Percentiles rank a stretch among this genome's conserved stretches.
These are phyloP conservation scores for Calycina herbarum DNA, from an alignment of 2,329 filamentous ascomycete genomes.

Conservation along the genomic window DNA sequence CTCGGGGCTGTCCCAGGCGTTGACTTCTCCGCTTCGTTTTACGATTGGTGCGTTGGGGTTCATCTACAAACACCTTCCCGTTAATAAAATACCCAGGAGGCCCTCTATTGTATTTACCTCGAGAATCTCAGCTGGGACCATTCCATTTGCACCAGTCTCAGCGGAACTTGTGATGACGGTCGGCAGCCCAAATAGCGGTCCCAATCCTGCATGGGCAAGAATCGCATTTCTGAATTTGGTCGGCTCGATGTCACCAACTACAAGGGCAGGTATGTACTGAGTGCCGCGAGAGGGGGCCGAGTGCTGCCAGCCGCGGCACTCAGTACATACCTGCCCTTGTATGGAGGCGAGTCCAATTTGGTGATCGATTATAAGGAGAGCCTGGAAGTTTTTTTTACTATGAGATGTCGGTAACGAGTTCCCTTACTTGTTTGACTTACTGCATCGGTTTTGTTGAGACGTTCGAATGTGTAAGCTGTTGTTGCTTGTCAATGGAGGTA, in stretches of 20 bases:
- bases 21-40: conserved; percentile 68
- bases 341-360: background rate
- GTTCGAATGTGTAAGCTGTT: background rate
- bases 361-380: conserved; percentile 2
- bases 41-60: conserved; percentile 67
- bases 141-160: background rate
- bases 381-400: background rate
- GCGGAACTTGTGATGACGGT: background rate
- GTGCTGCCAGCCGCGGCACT: no score
- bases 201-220: background rate
- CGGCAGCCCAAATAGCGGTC: background rate
- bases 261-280: no score
- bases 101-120: background rate
- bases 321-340: no score
- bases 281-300: no score
- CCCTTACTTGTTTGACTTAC: background rate
- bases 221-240: conserved; percentile 5
- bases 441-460: background rate
- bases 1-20: conserved; percentile 73
- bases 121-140: background rate
- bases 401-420: no score
- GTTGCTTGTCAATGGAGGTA: background rate
- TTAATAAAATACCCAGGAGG: no score
- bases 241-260: background rate
- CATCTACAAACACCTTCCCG: conserved; percentile 37